Conservation (phyloP, 148 eudicot genomes). For the Vaccinium darrowii region DNA sequence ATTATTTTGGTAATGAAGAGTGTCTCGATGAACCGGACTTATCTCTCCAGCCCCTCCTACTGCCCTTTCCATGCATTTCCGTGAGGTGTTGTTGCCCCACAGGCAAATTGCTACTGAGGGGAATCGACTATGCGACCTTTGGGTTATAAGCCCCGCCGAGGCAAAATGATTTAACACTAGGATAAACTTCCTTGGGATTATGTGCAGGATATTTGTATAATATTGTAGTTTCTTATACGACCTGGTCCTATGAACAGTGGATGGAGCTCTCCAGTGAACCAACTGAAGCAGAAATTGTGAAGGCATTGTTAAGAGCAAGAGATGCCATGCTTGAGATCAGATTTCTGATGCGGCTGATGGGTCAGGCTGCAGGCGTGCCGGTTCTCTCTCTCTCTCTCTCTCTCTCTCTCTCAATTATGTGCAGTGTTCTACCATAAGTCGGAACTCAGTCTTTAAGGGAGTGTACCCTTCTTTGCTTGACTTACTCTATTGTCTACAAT, state of each 20-base stretch:
- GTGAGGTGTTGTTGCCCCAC: too few relatives aligned
- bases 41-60: too few relatives aligned
- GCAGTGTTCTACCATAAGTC: not conserved
- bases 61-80: too few relatives aligned
- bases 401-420: not conserved
- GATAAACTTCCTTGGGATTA: too few relatives aligned
- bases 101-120: too few relatives aligned
- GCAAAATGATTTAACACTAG: too few relatives aligned
- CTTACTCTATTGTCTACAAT: not conserved
- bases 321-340: conserved; percentile 83
- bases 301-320: conserved; percentile 72
- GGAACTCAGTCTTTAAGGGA: not conserved
- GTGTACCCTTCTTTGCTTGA: not conserved
- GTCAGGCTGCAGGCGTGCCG: conserved; percentile 90
- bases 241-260: conserved; percentile 53
- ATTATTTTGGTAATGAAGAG: too few relatives aligned
- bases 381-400: conserved; percentile 20
- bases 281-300: conserved; percentile 55
- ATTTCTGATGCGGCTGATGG: conserved; percentile 83
- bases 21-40: too few relatives aligned
- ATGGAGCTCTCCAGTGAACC: conserved; percentile 49
- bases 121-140: not conserved
- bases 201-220: not conserved
- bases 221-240: conserved; percentile 8
- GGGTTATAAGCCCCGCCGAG: too few relatives aligned